A percentile compares a stretch with the other conserved stretches of the same genome.
Conservation (phyloP, 768 basidiomycete species). For the Trichaptum fuscoviolaceum region DNA sequence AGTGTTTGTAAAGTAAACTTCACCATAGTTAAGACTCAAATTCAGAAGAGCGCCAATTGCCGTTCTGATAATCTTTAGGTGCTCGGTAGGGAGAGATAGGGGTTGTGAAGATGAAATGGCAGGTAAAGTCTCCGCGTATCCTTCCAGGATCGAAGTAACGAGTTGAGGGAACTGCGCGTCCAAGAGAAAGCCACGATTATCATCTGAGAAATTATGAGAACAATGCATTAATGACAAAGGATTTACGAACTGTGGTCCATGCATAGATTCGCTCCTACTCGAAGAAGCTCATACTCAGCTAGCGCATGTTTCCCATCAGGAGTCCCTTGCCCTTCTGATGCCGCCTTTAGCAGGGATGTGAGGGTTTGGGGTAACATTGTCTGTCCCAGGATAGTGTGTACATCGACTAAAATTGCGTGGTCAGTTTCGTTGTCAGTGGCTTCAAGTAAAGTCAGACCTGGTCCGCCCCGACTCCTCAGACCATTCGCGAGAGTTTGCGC, state of each 20-base stretch:
- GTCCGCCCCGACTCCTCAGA: conserved; percentile 49
- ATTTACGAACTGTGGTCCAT: conserved; percentile 66
- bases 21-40: conserved; percentile 72
- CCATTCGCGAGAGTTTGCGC: conserved; percentile 58
- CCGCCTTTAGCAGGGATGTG: conserved; percentile 51
- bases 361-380: conserved; percentile 61
- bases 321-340: conserved; percentile 43
- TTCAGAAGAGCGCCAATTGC: conserved; percentile 78
- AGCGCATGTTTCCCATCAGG: conserved; percentile 42
- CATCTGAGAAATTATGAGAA: conserved; percentile 42
- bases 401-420: conserved; percentile 46
- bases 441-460: conserved; percentile 30
- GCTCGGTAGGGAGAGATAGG: conserved; percentile 47
- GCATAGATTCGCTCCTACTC: conserved; percentile 79
- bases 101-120: conserved; percentile 30
- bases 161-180: conserved; percentile 68
- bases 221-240: conserved; percentile 2
- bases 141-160: conserved; percentile 62
- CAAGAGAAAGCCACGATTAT: conserved; percentile 64
- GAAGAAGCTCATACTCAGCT: conserved; percentile 61
- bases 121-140: conserved; percentile 48
- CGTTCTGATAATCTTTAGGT: conserved; percentile 72
- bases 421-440: conserved; percentile 1
- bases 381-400: conserved; percentile 63
- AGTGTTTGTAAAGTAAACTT: background rate